Evolutionary conservation across 148 eudicot genomes (phyloP).

Genomic region (Rhododendron molle): DNA sequence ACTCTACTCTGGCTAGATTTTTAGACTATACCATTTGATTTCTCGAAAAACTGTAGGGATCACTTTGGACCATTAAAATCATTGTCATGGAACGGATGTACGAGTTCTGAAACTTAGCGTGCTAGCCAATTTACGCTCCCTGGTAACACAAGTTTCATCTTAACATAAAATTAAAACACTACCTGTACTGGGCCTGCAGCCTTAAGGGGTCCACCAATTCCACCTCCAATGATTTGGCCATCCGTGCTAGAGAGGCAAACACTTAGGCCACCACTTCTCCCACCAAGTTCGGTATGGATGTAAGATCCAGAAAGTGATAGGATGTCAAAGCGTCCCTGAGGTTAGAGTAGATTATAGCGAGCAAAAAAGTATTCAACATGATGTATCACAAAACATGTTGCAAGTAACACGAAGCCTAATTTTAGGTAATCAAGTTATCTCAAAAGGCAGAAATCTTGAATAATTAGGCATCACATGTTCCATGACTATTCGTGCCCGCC

Average conservation of each 20-base stretch:
- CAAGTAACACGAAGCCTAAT: not conserved
- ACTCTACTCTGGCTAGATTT: not conserved
- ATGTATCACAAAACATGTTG: not conserved
- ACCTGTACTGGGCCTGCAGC: constrained; percentile 83
- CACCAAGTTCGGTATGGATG: constrained; percentile 56
- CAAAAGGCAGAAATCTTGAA: not conserved
- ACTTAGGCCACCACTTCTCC: constrained; percentile 66
- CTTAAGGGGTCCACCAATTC: constrained; percentile 62
- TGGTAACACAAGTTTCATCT: not conserved
- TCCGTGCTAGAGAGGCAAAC: constrained; percentile 45
- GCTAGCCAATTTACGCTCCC: not conserved
- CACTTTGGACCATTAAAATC: not conserved
- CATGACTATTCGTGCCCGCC: not conserved
- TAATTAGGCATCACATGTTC: not conserved
- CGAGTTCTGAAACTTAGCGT: not conserved
- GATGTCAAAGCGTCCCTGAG: constrained; percentile 71
- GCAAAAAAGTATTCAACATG: not conserved
- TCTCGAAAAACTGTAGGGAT: not conserved
- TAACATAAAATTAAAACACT: not conserved
- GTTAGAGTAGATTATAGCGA: not conserved
- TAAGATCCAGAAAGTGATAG: constrained; percentile 66
- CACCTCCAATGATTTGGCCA: constrained; percentile 71
- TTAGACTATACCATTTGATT: not conserved
- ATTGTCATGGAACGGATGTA: not conserved
- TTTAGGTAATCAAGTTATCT: not conserved